These are phyloP conservation scores for Thelephora terrestris DNA, from an alignment of 1,284 basidiomycete genomes.

Conservation along the genomic window DNA sequence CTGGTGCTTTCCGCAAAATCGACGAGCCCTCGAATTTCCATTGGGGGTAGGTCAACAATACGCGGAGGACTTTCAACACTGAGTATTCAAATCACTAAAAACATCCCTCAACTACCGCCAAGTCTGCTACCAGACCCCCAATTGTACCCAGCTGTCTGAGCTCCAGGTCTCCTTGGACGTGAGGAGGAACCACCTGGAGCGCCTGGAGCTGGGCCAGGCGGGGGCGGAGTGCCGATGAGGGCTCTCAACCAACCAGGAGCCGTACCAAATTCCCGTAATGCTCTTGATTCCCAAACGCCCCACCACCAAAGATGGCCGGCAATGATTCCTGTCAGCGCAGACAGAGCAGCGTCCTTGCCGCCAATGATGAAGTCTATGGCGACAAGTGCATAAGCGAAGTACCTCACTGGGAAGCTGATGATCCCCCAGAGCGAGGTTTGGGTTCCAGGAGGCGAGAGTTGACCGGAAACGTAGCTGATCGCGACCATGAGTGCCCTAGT, in stretches of 20 bases:
- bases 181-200: constrained; percentile 24
- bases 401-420: constrained; percentile 57
- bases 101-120: constrained; percentile 16
- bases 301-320: constrained; percentile 78
- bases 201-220: constrained; percentile 14
- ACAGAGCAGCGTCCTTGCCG: constrained; percentile 49
- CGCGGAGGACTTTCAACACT: background rate
- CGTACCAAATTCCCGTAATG: constrained; percentile 16
- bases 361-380: constrained; percentile 59
- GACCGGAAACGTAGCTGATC: constrained; percentile 58
- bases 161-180: constrained; percentile 13
- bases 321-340: constrained; percentile 57
- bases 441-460: constrained; percentile 53
- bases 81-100: background rate
- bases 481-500: constrained; percentile 59
- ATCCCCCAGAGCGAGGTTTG: constrained; percentile 70
- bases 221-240: constrained; percentile 20
- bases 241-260: constrained; percentile 31
- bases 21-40: too few relatives aligned
- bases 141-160: constrained; percentile 21
- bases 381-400: constrained; percentile 70
- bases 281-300: constrained; percentile 38
- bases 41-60: background rate
- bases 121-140: constrained; percentile 35
- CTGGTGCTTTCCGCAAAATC: too few relatives aligned